Base-by-base conservation (phyloP, 1,284 basidiomycete species). In the Singerocomus inundabilis region DNA sequence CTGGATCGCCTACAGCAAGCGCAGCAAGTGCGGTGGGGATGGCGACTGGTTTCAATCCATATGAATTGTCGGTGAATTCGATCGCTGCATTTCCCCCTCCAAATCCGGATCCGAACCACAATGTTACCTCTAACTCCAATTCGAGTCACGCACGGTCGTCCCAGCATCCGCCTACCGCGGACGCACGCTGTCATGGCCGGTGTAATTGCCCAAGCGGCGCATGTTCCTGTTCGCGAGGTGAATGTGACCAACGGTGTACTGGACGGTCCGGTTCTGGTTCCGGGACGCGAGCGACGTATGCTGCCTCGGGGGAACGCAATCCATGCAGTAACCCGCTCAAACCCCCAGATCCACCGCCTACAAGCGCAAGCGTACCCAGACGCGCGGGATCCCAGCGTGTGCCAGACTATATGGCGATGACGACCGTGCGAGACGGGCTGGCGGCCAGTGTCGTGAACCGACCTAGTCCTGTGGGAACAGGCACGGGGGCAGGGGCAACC, bases 131-230 rank as follows among this genome's bases (percentile, higher is more conserved):
- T 7, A 37, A 38, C 39, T 13, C 57, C 2, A 35, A 45, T 38
- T 25, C 51, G 30, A 53, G 39, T 46, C 49, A 44, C 35, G 26
- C 48, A 5, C 53, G 42, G 15, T 25, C 53, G 6, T 42, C 61
- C 51, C 59, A 61, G 28, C 48, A 51, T 50, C 53, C 57, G 46
- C 47, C 54, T 36, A 40, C 53, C 28, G 50, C 59, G 44, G 64
- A 65, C 28, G 59, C 64, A 16, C 62, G 63, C 28, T 69, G 66
- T 44, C 55, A 50, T 29, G 63, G 66, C 34, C 67, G 59, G 25
- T 75, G 74, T 57, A 57, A 58, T 33, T 76, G 75, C 44, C 53
- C 64, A 0, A 45, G 47, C 0, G 68, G 71, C 9, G 50, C 68
- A n/a, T 72, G 72, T 53, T 44, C 60, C 6, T 76, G 73, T 49